Conservation (phyloP, 257 asterid genomes). For the Solanum sejunctum region DNA sequence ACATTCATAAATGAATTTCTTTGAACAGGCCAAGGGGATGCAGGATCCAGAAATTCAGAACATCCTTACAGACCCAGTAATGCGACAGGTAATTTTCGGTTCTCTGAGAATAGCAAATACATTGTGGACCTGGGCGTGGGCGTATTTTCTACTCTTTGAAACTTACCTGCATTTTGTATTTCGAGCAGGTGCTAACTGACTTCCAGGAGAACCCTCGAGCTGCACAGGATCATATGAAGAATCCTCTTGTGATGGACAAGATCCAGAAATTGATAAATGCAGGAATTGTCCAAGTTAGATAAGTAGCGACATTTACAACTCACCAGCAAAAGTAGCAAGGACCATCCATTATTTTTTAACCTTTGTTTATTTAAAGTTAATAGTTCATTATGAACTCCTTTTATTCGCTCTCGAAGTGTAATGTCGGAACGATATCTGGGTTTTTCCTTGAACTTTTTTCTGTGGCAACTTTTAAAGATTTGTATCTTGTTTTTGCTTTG, state of each 20-base stretch:
- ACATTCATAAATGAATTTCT: not conserved
- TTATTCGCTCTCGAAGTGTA: not conserved
- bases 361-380: not conserved
- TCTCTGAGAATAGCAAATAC: not conserved
- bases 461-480: not conserved
- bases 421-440: not conserved
- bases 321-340: not conserved
- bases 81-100: conserved; percentile 65
- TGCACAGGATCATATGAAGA: conserved; percentile 80
- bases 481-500: not conserved
- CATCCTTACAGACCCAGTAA: conserved; percentile 85
- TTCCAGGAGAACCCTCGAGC: conserved; percentile 79
- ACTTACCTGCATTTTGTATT: not conserved
- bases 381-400: not conserved
- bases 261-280: conserved; percentile 79
- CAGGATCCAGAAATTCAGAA: conserved; percentile 94
- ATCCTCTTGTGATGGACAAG: conserved; percentile 82
- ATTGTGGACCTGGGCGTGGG: not conserved
- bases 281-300: conserved; percentile 76
- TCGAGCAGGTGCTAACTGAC: conserved; percentile 47
- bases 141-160: not conserved
- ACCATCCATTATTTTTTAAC: not conserved
- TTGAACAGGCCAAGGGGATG: conserved; percentile 72
- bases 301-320: not conserved
- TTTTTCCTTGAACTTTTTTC: not conserved